Base-by-base conservation (phyloP, 345 rosid species). In the Camelina neglecta region DNA sequence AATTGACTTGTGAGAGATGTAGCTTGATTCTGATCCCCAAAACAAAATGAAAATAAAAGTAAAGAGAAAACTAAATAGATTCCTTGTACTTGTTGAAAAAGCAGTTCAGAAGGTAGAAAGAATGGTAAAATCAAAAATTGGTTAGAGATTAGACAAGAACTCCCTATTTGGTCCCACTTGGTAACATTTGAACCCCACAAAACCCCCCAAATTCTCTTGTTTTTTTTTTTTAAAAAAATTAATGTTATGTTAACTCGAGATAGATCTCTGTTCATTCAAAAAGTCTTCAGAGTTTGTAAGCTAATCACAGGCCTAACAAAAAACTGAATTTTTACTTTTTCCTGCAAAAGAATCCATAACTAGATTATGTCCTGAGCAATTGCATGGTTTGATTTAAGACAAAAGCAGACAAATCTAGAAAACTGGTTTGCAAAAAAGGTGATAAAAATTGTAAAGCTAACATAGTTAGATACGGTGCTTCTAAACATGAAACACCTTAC, bases 21-120 rank as follows among this genome's bases (percentile, higher is more conserved):
- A 39, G 60, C 11, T 47, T 75, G 67, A 67, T 48, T 53, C 79
- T 62, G 63, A 78, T 78, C 77, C 81, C 74, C 57, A 71, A 68
- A 36, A 65, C 59, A 15, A 68, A 58, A 63, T 8, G 3, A 71
- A 72, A 36, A 65, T 58, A 63, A 10, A 2, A 6, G 53, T 70
- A 54, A 70, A 68, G 70, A 55, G 70, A 64, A 58, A 57, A 47
- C 60, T 62, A 71, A 51, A 51, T 78, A 78, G 81, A 73, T 78
- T 67, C 78, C 74, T 78, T 78, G 81, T 73, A 73, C 78, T 73
- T 60, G 77, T 67, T 60, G 70, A 60, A 58, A 71, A 77, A 48
- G 76, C 55, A 71, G 67, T 57, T 77, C 75, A 23, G 36, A 67
- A 31, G 63, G 11, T n/a, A 60, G 60, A 67, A 45, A 55, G 50